These are phyloP conservation scores for Aspergillus luchuensis DNA, from an alignment of 2,329 filamentous ascomycete genomes.

Conservation along the genomic window DNA sequence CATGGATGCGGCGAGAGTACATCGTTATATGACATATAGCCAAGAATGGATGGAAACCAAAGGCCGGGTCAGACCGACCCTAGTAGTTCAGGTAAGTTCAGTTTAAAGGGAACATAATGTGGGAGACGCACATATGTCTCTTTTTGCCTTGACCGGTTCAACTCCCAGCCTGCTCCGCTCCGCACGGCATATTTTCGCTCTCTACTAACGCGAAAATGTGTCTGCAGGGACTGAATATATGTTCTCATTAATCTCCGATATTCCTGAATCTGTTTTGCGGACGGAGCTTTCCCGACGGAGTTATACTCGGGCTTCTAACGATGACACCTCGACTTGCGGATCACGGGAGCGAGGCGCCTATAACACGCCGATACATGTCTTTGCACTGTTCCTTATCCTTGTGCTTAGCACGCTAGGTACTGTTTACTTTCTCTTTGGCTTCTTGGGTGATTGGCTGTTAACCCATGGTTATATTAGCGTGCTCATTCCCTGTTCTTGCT, in stretches of 20 bases:
- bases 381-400: constrained; percentile 68
- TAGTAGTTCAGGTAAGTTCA: constrained; percentile 14
- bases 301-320: constrained; percentile 19
- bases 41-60: constrained; percentile 11
- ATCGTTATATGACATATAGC: constrained; percentile 3
- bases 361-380: constrained; percentile 67
- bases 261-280: constrained; percentile 37
- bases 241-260: constrained; percentile 29
- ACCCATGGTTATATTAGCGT: constrained; percentile 47
- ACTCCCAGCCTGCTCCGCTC: neutral
- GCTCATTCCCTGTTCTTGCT: constrained; percentile 63
- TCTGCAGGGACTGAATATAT: constrained; percentile 23
- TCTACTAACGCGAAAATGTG: neutral
- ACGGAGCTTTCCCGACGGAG: constrained; percentile 36
- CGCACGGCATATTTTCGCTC: neutral
- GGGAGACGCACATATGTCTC: neutral
- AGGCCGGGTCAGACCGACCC: constrained; percentile 5
- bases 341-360: constrained; percentile 50
- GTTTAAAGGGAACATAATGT: neutral
- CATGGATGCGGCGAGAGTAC: constrained; percentile 17
- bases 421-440: neutral
- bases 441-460: constrained; percentile 6
- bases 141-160: neutral
- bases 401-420: constrained; percentile 50
- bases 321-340: constrained; percentile 37